These are phyloP conservation scores for Phytophthora chlamydospora DNA, from an alignment of 352 stramenopile species.

Conservation along the genomic window DNA sequence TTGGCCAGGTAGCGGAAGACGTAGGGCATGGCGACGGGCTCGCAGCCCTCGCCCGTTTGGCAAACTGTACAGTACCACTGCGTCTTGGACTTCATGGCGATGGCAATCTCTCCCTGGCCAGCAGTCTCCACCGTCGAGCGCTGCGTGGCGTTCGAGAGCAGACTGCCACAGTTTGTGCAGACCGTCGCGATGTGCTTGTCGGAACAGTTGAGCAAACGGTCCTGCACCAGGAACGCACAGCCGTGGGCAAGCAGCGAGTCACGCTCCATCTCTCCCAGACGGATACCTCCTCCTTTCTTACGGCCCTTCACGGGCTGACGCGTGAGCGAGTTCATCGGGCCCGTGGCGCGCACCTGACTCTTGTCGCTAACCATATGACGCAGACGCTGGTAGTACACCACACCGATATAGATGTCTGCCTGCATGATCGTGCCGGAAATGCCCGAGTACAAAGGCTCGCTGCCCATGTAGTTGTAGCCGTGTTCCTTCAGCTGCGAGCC, in stretches of 20 bases:
- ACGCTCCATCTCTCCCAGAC: slow-evolving; percentile 99
- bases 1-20: slow-evolving; percentile 99
- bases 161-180: slow-evolving; percentile 92
- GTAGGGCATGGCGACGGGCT: slow-evolving; percentile 98
- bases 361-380: slow-evolving; percentile 99
- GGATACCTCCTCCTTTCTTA: slow-evolving; percentile 99
- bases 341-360: slow-evolving; percentile 98
- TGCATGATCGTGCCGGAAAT: slow-evolving; percentile 99
- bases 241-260: slow-evolving; percentile 99
- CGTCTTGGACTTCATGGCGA: slow-evolving; percentile 89
- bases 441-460: slow-evolving; percentile 98
- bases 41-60: slow-evolving; percentile 89
- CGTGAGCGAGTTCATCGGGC: slow-evolving; percentile 99
- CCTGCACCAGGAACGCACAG: slow-evolving; percentile 95
- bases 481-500: slow-evolving; percentile 97
- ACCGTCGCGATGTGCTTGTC: slow-evolving; percentile 98
- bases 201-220: slow-evolving; percentile 98
- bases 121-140: slow-evolving; percentile 81
- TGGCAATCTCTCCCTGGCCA: slow-evolving; percentile 80
- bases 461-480: slow-evolving; percentile 99
- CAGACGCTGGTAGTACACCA: slow-evolving; percentile 99
- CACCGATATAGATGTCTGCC: slow-evolving; percentile 99
- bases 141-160: slow-evolving; percentile 90
- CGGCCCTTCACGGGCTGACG: slow-evolving; percentile 99
- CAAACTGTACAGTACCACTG: slow-evolving; percentile 89